Base-by-base conservation (phyloP, 495 filamentous ascomycete genomes). In the Penicillium verhagenii region DNA sequence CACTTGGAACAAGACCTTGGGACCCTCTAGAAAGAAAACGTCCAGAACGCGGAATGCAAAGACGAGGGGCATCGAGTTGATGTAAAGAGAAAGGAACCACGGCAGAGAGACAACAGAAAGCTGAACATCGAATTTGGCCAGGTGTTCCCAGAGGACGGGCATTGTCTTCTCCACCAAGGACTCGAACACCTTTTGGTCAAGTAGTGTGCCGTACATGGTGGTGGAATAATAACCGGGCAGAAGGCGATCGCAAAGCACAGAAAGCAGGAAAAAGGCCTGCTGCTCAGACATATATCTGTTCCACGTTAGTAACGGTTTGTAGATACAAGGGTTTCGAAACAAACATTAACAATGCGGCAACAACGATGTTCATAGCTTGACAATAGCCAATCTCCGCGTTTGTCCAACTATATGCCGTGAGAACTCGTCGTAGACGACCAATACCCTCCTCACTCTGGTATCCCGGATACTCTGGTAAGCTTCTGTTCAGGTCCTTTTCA, bases 361-460 rank as follows among this genome's bases (percentile, higher is more conserved):
- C 92, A 16, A 98, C 94, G 56, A 98, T 98, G 66, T 98, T 98
- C 94, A 98, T 98, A 20, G 94, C 94, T 70, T 98, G 94, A 68
- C 94, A 98, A 68, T 98, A 98, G 23, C 94, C 94, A 35, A 98
- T 92, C 56, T 96, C 90, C 43, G 89, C 83, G 63, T 98, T 91
- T 20, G 83, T 89, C 94, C 94, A 98, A 70, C 91, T 96, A 71
- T 98, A 98, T 11, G 94, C 94, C 4, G 91, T 96, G 24, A 98
- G 79, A 23, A 98, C 94, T 45, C 93, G 78, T 39, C 94, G 83
- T 49, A 98, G 78, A 11, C 94, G 84, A 19, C 86, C 91, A 60
- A 98, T 98, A 8, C 94, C 94, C 63, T 96, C 92, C 61, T 96
- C 91, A 63, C 88, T 95, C 71, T 98, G 94, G 63, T 96, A 98